Percentiles rank a stretch among this genome's conserved stretches.
phyloP scores from a whole-genome alignment of 495 filamentous ascomycete genomes.

The Neurospora hispaniola region DNA sequence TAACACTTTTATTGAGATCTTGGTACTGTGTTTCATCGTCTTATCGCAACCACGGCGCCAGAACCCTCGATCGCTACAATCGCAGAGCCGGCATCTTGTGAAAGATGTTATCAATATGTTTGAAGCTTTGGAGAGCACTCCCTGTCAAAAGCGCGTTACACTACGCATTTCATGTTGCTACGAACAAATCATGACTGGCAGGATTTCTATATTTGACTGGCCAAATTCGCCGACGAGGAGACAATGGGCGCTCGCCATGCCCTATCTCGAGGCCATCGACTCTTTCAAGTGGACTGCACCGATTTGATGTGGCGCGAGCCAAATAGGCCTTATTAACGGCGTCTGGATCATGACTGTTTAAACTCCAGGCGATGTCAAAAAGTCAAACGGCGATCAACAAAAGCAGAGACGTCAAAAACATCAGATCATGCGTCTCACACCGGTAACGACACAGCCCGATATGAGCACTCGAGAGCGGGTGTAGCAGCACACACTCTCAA shows the following conservation, averaged over 20 bases:
- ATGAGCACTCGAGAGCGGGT: not conserved
- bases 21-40: not conserved
- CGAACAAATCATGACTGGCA: not conserved
- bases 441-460: not conserved
- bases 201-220: not conserved
- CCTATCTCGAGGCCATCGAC: not conserved
- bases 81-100: not conserved
- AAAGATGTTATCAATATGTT: not conserved
- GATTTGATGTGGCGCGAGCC: not conserved
- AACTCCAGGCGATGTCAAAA: not conserved
- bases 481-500: not conserved
- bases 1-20: not conserved
- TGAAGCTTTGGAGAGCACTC: not conserved
- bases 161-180: not conserved
- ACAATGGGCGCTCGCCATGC: not conserved
- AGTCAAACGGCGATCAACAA: not conserved
- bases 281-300: not conserved
- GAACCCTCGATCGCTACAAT: not conserved
- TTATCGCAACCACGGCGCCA: not conserved
- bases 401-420: not conserved
- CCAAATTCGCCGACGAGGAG: not conserved
- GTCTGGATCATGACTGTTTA: not conserved
- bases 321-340: not conserved
- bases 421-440: not conserved
- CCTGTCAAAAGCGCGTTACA: not conserved